Conservation (phyloP, 1,139 yeast species). For the Ogataea hybrid region DNA sequence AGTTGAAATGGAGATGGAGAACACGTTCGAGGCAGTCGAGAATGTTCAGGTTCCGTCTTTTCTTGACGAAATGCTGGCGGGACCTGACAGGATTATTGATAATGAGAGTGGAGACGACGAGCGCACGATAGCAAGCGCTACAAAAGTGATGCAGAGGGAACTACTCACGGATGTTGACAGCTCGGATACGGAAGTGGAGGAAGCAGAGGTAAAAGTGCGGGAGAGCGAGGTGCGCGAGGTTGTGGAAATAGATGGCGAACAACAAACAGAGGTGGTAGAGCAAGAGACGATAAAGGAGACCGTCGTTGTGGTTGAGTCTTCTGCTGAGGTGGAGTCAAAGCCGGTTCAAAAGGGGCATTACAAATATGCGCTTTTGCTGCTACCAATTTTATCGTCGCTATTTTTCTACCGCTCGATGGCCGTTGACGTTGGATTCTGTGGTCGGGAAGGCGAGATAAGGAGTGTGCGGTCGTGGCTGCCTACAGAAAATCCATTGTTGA, state of each 20-base stretch:
- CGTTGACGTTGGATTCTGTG: conserved; percentile 60
- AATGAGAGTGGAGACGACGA: conserved; percentile 15
- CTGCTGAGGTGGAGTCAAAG: background rate
- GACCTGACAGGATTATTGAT: conserved; percentile 14
- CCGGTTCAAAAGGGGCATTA: background rate
- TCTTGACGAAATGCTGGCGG: conserved; percentile 2
- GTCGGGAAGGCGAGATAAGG: conserved; percentile 36
- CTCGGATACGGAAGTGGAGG: conserved; percentile 9
- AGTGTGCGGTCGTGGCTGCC: conserved; percentile 2
- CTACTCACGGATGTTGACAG: background rate
- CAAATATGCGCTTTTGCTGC: background rate
- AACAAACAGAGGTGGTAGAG: background rate
- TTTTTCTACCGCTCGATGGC: conserved; percentile 51
- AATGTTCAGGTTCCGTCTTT: conserved; percentile 6
- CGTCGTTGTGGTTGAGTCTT: background rate
- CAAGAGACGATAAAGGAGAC: background rate
- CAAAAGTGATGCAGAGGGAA: conserved; percentile 1
- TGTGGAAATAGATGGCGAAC: background rate
- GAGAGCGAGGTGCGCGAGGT: background rate
- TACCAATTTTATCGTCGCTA: conserved; percentile 1
- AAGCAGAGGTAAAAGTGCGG: conserved; percentile 2
- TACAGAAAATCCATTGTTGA: background rate
- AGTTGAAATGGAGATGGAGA: background rate
- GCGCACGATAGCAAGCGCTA: conserved; percentile 12
- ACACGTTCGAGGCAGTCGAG: background rate